Evolutionary conservation across 352 stramenopile genomes (phyloP).

Genomic region (Phytophthora syringae): DNA sequence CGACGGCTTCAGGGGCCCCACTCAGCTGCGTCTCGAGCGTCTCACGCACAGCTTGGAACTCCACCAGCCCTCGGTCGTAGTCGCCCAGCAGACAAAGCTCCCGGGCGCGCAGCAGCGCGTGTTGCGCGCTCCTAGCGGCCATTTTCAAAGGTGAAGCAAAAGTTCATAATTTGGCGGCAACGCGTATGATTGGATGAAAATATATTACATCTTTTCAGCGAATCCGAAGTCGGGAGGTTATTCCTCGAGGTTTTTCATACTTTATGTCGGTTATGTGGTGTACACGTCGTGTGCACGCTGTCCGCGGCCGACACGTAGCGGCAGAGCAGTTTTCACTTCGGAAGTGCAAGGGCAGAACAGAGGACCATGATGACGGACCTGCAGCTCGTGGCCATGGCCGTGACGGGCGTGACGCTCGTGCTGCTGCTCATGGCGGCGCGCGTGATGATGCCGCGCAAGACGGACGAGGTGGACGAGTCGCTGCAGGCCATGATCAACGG

Average conservation of each 20-base stretch:
- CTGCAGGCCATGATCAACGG: constrained; percentile 91
- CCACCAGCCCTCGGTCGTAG: constrained; percentile 54
- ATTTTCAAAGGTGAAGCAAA: too few species aligned
- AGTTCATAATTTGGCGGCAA: too few species aligned
- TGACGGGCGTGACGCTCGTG: constrained; percentile 64
- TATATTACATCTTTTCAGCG: background rate
- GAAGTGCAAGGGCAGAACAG: too few species aligned
- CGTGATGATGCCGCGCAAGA: constrained; percentile 76
- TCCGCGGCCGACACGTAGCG: constrained; percentile 45
- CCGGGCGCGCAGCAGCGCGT: constrained; percentile 55
- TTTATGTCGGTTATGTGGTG: background rate
- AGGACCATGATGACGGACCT: constrained; percentile 66
- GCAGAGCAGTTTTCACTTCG: too few species aligned
- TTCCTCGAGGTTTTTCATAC: background rate
- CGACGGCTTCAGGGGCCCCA: constrained; percentile 30
- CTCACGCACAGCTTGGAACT: constrained; percentile 47
- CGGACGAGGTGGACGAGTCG: constrained; percentile 74
- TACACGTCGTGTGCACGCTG: constrained; percentile 8
- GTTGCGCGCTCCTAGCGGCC: constrained; percentile 14
- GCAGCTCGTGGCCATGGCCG: constrained; percentile 69
- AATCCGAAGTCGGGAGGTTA: background rate
- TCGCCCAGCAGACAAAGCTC: constrained; percentile 75
- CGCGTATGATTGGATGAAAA: constrained; percentile 27
- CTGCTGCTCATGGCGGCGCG: constrained; percentile 71
- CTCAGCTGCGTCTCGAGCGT: constrained; percentile 42